A percentile compares a stretch with the other conserved stretches of the same genome.
Evolutionary conservation across 768 basidiomycete genomes (phyloP).

Genomic region (Sporobolomyces pararoseus): DNA sequence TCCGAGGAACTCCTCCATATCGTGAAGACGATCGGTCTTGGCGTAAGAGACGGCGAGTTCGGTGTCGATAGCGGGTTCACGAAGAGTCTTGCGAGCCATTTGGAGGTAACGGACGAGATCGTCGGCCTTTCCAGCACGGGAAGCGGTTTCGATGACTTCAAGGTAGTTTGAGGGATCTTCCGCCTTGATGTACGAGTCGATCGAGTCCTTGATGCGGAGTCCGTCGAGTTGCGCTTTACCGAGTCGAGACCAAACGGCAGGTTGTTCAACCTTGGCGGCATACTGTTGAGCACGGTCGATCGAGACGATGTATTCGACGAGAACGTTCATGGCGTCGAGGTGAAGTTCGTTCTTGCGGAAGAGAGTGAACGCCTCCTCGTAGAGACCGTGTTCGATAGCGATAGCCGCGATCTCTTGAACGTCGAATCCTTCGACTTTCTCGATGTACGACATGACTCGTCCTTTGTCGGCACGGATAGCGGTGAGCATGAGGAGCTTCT

Average conservation of each 20-base stretch:
- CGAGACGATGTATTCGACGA: conserved; percentile 96
- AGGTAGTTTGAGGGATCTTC: conserved; percentile 88
- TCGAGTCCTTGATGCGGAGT: conserved; percentile 93
- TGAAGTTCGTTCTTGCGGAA: conserved; percentile 97
- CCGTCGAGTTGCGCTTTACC: conserved; percentile 99
- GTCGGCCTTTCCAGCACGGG: conserved; percentile 84
- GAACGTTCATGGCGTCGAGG: conserved; percentile 90
- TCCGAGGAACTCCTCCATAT: conserved; percentile 98
- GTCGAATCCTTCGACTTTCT: conserved; percentile 94
- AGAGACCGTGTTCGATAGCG: conserved; percentile 89
- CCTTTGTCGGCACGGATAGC: conserved; percentile 97
- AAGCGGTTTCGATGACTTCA: conserved; percentile 94
- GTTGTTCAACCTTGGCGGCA: conserved; percentile 91
- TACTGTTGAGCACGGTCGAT: conserved; percentile 95
- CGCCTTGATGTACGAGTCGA: conserved; percentile 98
- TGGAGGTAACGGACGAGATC: conserved; percentile 95
- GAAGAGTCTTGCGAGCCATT: conserved; percentile 94
- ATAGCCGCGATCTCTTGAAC: conserved; percentile 91
- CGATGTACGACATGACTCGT: conserved; percentile 96
- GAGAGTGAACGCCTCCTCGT: conserved; percentile 93
- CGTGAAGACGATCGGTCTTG: conserved; percentile 80
- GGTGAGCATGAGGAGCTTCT: conserved; percentile 89
- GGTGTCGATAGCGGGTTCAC: conserved; percentile 97
- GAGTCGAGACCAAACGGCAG: conserved; percentile 93
- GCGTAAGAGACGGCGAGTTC: conserved; percentile 98